phyloP scores from a whole-genome alignment of 2,329 filamentous ascomycete genomes.

The Chaetomium sp. region DNA sequence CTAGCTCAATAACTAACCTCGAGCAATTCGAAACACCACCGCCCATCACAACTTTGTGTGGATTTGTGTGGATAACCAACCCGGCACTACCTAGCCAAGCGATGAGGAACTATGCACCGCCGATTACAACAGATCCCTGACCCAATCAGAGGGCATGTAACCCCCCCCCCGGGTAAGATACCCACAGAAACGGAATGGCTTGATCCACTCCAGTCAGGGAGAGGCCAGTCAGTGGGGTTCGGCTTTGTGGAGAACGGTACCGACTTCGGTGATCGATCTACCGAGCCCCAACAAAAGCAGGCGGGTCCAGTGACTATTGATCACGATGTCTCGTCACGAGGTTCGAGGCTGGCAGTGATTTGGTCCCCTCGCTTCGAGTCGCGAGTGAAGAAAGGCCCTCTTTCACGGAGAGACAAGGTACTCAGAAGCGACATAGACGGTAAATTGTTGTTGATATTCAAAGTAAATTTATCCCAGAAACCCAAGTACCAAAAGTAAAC shows the following conservation, averaged over 20 bases:
- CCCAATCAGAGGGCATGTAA: neutral
- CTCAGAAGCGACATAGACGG: neutral
- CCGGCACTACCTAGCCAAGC: too few species aligned
- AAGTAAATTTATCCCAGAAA: neutral
- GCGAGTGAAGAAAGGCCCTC: neutral
- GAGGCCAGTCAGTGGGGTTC: neutral
- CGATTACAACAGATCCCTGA: neutral
- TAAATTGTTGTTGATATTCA: neutral
- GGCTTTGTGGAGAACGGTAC: neutral
- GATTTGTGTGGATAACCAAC: too few species aligned
- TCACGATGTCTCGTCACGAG: neutral
- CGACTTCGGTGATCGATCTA: neutral
- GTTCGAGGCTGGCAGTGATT: neutral
- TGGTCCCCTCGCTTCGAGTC: neutral
- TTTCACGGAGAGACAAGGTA: neutral
- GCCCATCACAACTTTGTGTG: neutral
- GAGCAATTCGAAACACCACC: neutral
- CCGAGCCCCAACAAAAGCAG: neutral
- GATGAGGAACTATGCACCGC: too few species aligned
- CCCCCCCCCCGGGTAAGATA: neutral
- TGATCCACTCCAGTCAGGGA: constrained; percentile 2
- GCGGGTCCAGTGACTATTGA: neutral
- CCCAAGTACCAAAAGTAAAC: neutral
- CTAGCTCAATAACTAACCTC: too few species aligned
- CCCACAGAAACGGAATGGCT: neutral